Evolutionary conservation across 805 yeast genomes (phyloP), one percentile per base, ranked within the genome.

Genomic region (Lipomyces mesembrius): DNA sequence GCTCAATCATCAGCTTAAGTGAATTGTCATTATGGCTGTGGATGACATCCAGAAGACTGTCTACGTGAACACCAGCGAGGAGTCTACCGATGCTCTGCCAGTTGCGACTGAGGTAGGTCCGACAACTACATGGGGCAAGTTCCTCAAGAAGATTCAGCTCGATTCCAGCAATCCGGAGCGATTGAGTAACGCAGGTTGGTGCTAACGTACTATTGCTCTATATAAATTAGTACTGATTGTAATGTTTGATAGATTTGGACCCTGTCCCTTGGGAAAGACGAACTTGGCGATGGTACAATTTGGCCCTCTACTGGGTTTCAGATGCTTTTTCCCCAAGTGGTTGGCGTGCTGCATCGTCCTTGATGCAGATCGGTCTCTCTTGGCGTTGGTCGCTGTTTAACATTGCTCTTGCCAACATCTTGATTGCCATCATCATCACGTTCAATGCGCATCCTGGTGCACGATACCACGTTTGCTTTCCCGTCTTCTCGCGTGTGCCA

Each of bases 381-480:
- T 81, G 82, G 6, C 76, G 81, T 70, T 78, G 81, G 65, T 74
- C 83, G 1, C 81, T 83, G 82, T 80, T 82, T 2, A 76, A 78
- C 20, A 76, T 81, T 20, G 77, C 81, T 20, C 62, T 84, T 20
- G 85, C 81, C 3, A 79, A 81, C 60, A 29, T 76, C 7, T 69
- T 84, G 43, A 80, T 82, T 63, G 77, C 79, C 37, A 66, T 76
- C 2, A 75, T 80, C 34, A 82, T 84, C 5, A 73, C 81, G 6
- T 73, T 79, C 3, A 82, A 82, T 66, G 83, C 84, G 27, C 79
- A 80, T 73, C 81, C 79, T 14, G 87, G 87, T 39, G 78, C 82
- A 4, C 77, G 78, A n/a, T 84, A 80, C 74, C 86, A 83, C 72
- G 77, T 84, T 54, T 85, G 86, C 1, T 84, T 78, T 66, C 80